phyloP scores from a whole-genome alignment of 441 rosid species.

The Syzygium syzygioides region DNA sequence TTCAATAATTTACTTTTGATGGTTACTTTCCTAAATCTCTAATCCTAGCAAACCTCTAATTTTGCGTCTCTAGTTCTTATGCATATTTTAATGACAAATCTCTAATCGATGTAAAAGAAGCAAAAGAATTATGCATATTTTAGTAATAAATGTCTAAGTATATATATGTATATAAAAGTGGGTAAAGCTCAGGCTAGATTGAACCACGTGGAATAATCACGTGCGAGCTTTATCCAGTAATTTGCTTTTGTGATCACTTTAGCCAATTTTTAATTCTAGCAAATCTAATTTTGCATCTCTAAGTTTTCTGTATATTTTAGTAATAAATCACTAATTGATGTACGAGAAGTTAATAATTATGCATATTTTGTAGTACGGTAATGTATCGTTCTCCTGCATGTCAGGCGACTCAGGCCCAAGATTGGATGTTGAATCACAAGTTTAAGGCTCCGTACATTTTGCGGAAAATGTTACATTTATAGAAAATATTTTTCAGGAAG shows the following conservation, averaged over 20 bases:
- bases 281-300: no score
- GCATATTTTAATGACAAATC: neutral
- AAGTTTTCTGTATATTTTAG: neutral
- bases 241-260: neutral
- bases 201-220: neutral
- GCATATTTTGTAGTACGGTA: neutral
- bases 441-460: no score
- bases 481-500: no score
- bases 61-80: neutral
- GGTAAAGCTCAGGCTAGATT: no score
- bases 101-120: neutral
- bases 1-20: neutral
- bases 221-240: neutral
- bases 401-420: neutral
- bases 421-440: neutral
- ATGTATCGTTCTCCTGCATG: neutral
- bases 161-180: no score
- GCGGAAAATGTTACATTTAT: no score
- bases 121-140: neutral
- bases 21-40: neutral
- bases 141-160: neutral
- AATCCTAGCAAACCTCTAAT: neutral
- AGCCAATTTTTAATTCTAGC: neutral
- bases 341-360: no score
- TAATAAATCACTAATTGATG: neutral